Evolutionary conservation across 495 filamentous ascomycete genomes (phyloP).

Genomic region (Friedmanniomyces simplex): DNA sequence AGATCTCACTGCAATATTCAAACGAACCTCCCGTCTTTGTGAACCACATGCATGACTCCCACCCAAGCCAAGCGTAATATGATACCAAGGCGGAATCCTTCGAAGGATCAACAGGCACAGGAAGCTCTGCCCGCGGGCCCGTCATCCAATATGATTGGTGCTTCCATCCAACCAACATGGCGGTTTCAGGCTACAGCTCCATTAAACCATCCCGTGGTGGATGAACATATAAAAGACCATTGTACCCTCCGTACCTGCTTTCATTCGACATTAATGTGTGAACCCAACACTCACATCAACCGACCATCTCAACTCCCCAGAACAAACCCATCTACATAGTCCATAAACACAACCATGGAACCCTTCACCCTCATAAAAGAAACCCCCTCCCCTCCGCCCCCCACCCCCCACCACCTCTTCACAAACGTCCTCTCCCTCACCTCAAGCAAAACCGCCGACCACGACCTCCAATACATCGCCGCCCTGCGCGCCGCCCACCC

Average conservation of each 20-base stretch:
- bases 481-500: slow-evolving; percentile 27
- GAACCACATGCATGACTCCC: background rate
- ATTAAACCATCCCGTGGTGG: background rate
- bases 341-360: background rate
- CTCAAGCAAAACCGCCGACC: slow-evolving; percentile 24
- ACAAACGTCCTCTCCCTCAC: slow-evolving; percentile 23
- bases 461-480: slow-evolving; percentile 26
- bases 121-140: background rate
- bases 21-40: no score
- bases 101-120: background rate
- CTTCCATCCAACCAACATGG: background rate
- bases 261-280: no score
- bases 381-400: slow-evolving; percentile 5
- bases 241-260: no score
- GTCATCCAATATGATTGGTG: background rate
- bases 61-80: background rate
- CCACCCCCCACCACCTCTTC: slow-evolving; percentile 25
- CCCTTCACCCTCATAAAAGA: slow-evolving; percentile 25
- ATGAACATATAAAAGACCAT: background rate
- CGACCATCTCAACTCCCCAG: no score
- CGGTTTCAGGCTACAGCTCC: background rate
- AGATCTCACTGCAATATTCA: no score
- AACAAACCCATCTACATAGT: no score
- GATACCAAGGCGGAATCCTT: background rate
- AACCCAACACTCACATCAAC: no score